Percentiles rank a stretch among this genome's conserved stretches.
Conservation (phyloP, 495 filamentous ascomycete species). For the Aspergillus leporis region DNA sequence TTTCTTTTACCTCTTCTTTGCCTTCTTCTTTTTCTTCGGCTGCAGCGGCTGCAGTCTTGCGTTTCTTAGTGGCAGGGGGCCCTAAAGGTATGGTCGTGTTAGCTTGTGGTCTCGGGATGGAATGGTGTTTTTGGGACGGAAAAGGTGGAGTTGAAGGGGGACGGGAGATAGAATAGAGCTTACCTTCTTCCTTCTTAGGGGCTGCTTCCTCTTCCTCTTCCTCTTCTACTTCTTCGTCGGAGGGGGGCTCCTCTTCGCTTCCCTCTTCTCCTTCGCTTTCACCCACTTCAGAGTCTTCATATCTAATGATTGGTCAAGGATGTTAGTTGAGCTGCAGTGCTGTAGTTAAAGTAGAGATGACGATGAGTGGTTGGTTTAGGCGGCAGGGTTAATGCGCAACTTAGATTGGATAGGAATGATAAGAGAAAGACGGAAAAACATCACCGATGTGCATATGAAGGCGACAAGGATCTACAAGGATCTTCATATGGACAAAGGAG, state of each 20-base stretch:
- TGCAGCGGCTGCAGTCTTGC: constrained; percentile 35
- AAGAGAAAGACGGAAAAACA: background rate
- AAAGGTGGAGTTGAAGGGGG: background rate
- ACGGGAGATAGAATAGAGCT: background rate
- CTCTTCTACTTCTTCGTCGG: constrained; percentile 37
- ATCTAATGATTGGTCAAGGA: constrained; percentile 25
- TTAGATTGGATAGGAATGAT: background rate
- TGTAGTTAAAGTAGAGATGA: background rate
- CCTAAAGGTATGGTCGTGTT: constrained; percentile 18
- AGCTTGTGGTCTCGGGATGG: background rate
- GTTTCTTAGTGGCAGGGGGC: constrained; percentile 44
- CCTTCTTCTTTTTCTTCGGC: constrained; percentile 32
- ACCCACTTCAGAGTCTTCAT: constrained; percentile 56
- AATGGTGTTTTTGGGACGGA: background rate
- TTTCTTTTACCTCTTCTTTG: constrained; percentile 32
- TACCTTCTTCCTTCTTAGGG: constrained; percentile 36
- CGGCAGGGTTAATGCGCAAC: background rate
- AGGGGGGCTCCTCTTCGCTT: constrained; percentile 24
- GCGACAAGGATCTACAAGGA: background rate
- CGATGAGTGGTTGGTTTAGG: background rate
- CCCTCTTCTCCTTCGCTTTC: constrained; percentile 40
- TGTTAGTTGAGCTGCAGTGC: background rate
- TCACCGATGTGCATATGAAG: background rate
- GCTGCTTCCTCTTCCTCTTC: constrained; percentile 32
- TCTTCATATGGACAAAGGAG: background rate